phyloP scores from a whole-genome alignment of 495 filamentous ascomycete species.

The Glarea lozoyensis region DNA sequence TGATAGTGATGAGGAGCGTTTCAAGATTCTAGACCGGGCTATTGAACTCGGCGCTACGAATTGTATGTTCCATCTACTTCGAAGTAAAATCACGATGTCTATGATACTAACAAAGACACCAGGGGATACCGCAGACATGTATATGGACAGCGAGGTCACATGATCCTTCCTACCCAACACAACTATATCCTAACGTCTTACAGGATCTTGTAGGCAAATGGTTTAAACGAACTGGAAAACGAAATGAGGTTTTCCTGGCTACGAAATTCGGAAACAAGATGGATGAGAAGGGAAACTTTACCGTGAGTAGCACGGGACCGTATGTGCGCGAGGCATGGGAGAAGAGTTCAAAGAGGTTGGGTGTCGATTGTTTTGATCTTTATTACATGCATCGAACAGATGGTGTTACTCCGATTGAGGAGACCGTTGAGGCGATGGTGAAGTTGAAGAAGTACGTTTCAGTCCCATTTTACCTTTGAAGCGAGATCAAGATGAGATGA shows the following conservation, averaged over 20 bases:
- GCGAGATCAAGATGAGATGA: not conserved
- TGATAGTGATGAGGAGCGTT: constrained; percentile 26
- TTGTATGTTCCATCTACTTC: too few relatives aligned
- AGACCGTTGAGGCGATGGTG: constrained; percentile 42
- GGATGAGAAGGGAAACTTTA: constrained; percentile 7
- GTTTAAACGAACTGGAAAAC: constrained; percentile 42
- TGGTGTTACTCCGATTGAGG: constrained; percentile 47
- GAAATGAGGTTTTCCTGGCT: constrained; percentile 43
- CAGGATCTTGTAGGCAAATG: constrained; percentile 47
- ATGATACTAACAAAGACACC: constrained; percentile 41
- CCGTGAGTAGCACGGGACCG: constrained; percentile 17
- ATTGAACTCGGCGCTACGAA: constrained; percentile 42
- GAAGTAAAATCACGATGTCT: constrained; percentile 44
- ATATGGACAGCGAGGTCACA: too few relatives aligned
- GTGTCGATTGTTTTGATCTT: constrained; percentile 44
- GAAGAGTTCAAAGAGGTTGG: constrained; percentile 40
- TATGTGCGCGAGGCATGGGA: constrained; percentile 26
- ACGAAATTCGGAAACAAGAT: constrained; percentile 36
- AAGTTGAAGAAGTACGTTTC: constrained; percentile 23
- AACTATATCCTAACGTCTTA: too few relatives aligned
- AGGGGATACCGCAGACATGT: too few relatives aligned
- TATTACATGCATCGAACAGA: constrained; percentile 50
- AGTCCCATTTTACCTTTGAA: not conserved
- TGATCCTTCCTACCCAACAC: too few relatives aligned
- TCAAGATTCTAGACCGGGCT: constrained; percentile 36